Base-by-base conservation (phyloP, 495 filamentous ascomycete genomes). In the Tuber melanosporum region DNA sequence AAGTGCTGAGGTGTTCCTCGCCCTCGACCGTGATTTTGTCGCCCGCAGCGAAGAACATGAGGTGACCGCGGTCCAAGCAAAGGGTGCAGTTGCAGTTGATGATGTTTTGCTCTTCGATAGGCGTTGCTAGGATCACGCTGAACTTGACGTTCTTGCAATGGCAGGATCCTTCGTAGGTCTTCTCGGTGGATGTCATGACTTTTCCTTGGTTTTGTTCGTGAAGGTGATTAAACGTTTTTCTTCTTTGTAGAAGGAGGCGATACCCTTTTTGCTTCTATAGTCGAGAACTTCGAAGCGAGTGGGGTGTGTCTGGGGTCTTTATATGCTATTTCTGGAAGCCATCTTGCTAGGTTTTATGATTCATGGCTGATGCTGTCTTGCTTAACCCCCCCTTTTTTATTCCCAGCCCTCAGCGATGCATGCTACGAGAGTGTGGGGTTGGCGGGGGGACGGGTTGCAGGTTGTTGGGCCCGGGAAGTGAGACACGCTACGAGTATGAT, bases 41-140 rank as follows among this genome's bases (percentile, higher is more conserved):
- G 20, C 71, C n/a, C 9, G 20, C 20, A n/a, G 44, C 62, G 43
- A 77, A 74, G 72, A 77, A 71, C 14, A 74, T 20, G 9, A 77
- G 72, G 47, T 70, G 26, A 12, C 57, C 72, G 22, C 76, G 76
- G 26, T 77, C 72, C 2, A 32, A 22, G 26, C 76, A 77, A 36
- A 77, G 19, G 44, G 76, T 74, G 57, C 76, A 77, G 17, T 77
- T 77, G 62, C 76, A 77, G 36, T 71, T 17, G 22, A 45, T 74
- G 36, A 62, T 8, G 0, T 36, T 10, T 36, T 70, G 43, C 12
- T 77, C 76, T 70, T 77, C 76, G 42, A 77, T 47, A 6, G 76
- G 76, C 0, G 47, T n/a, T 14, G 62, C 14, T 32, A 69, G 73
- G 3, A 72, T 74, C 32, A 77, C 72, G 9, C 62, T 77, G 71